Conservation (phyloP, 2,329 filamentous ascomycete genomes). For the Grosmannia serpens region DNA sequence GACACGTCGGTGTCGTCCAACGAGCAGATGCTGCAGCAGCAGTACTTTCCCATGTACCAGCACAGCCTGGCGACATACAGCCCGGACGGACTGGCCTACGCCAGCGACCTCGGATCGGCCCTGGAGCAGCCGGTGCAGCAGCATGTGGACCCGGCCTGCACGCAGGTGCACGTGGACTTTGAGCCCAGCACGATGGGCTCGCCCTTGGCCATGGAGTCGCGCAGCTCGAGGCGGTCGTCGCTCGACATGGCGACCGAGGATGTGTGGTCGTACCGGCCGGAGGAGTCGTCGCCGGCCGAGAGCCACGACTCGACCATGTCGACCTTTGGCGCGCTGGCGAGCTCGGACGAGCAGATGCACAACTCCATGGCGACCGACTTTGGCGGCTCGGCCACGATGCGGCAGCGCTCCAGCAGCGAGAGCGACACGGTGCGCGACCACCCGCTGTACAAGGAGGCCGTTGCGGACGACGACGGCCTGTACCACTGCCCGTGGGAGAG, state of each 20-base stretch:
- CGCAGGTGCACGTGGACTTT: slow-evolving; percentile 37
- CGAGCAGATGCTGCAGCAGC: slow-evolving; percentile 33
- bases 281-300: slow-evolving; percentile 30
- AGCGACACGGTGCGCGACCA: slow-evolving; percentile 53
- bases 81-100: slow-evolving; percentile 31
- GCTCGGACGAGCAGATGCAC: not conserved
- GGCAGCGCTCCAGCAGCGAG: slow-evolving; percentile 39
- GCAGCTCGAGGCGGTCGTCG: slow-evolving; percentile 38
- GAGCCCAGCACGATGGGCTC: slow-evolving; percentile 38
- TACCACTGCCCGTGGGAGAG: slow-evolving; percentile 89
- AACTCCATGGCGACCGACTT: slow-evolving; percentile 24
- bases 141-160: slow-evolving; percentile 39
- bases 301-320: slow-evolving; percentile 31
- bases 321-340: slow-evolving; percentile 2
- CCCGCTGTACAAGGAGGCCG: slow-evolving; percentile 57
- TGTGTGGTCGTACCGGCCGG: slow-evolving; percentile 27
- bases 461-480: slow-evolving; percentile 59
- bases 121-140: slow-evolving; percentile 21
- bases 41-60: slow-evolving; percentile 39
- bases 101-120: slow-evolving; percentile 27
- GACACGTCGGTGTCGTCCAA: slow-evolving; percentile 22
- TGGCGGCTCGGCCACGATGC: slow-evolving; percentile 28
- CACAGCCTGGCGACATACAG: slow-evolving; percentile 38
- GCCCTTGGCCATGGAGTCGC: slow-evolving; percentile 40
- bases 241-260: slow-evolving; percentile 40